Conservation (phyloP, 805 yeast species). For the Pichia scutulata region DNA sequence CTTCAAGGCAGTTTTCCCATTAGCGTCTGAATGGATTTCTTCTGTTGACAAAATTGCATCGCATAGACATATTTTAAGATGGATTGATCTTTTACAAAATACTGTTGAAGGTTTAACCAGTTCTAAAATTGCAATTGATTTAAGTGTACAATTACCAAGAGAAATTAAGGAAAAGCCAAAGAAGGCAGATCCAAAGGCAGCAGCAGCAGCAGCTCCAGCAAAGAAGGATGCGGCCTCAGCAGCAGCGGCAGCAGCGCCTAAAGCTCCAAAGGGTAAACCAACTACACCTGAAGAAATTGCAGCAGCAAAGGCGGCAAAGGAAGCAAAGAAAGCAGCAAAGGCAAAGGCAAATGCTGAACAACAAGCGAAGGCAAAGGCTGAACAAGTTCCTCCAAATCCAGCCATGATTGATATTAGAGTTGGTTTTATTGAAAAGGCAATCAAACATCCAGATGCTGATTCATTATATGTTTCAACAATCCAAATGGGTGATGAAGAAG, state of each 20-base stretch:
- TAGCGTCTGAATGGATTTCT: constrained; percentile 48
- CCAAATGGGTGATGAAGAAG: constrained; percentile 92
- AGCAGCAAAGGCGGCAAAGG: constrained; percentile 30
- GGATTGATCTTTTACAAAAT: constrained; percentile 85
- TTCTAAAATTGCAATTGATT: constrained; percentile 44
- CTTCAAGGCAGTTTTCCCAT: constrained; percentile 57
- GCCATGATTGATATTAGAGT: constrained; percentile 87
- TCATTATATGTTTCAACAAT: constrained; percentile 93
- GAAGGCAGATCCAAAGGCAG: constrained; percentile 22
- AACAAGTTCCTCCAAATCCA: constrained; percentile 67
- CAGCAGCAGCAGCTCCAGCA: constrained; percentile 6
- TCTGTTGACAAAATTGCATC: constrained; percentile 39
- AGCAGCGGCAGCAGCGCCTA: constrained; percentile 9
- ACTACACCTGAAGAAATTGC: constrained; percentile 28
- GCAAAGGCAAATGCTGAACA: constrained; percentile 55
- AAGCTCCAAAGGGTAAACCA: constrained; percentile 16
- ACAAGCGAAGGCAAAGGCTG: constrained; percentile 43
- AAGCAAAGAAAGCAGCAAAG: constrained; percentile 34
- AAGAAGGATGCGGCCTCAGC: constrained; percentile 12
- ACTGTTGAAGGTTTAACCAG: constrained; percentile 35
- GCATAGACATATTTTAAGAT: constrained; percentile 81
- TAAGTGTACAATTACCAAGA: constrained; percentile 60
- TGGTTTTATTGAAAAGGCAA: constrained; percentile 93
- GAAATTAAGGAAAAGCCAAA: constrained; percentile 32
- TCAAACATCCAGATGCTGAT: constrained; percentile 97